phyloP scores from a whole-genome alignment of 805 yeast genomes.

The Lachancea waltii region DNA sequence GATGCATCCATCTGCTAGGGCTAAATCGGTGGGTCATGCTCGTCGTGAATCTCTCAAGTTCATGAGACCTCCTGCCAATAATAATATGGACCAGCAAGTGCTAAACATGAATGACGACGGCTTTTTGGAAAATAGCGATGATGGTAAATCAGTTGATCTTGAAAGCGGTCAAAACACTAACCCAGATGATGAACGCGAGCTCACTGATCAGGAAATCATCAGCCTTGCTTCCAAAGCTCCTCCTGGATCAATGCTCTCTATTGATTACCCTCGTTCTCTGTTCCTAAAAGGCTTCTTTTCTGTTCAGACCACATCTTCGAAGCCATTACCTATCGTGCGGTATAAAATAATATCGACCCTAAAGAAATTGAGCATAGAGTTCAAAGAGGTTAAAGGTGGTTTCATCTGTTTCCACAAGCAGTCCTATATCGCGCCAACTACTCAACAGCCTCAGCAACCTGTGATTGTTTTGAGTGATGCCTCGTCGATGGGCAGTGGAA shows the following conservation, averaged over 20 bases:
- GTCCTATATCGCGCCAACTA: slow-evolving; percentile 7
- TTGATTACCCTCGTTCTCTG: slow-evolving; percentile 85
- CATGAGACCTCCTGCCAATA: slow-evolving; percentile 30
- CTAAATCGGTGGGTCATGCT: slow-evolving; percentile 69
- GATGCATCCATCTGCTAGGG: slow-evolving; percentile 78
- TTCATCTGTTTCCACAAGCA: slow-evolving; percentile 69
- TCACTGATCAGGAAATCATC: slow-evolving; percentile 45
- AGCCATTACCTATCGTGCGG: slow-evolving; percentile 82
- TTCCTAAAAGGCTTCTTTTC: slow-evolving; percentile 90
- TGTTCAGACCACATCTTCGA: slow-evolving; percentile 91
- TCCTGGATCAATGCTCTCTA: slow-evolving; percentile 83
- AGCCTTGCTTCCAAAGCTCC: slow-evolving; percentile 50
- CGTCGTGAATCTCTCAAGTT: slow-evolving; percentile 52
- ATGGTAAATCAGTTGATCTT: slow-evolving; percentile 50
- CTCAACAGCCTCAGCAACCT: slow-evolving; percentile 9
- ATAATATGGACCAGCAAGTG: slow-evolving; percentile 31
- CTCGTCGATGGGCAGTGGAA: slow-evolving; percentile 9
- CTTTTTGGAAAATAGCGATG: slow-evolving; percentile 37
- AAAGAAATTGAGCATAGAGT: slow-evolving; percentile 69
- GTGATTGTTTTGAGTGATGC: slow-evolving; percentile 9
- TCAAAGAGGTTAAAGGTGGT: slow-evolving; percentile 89
- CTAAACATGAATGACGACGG: slow-evolving; percentile 37
- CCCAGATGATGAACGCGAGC: slow-evolving; percentile 22
- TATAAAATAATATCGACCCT: slow-evolving; percentile 75
- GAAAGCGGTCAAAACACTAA: slow-evolving; percentile 7